These are phyloP conservation scores for Panellus pusillus DNA, from an alignment of 768 basidiomycete genomes.

Conservation along the genomic window DNA sequence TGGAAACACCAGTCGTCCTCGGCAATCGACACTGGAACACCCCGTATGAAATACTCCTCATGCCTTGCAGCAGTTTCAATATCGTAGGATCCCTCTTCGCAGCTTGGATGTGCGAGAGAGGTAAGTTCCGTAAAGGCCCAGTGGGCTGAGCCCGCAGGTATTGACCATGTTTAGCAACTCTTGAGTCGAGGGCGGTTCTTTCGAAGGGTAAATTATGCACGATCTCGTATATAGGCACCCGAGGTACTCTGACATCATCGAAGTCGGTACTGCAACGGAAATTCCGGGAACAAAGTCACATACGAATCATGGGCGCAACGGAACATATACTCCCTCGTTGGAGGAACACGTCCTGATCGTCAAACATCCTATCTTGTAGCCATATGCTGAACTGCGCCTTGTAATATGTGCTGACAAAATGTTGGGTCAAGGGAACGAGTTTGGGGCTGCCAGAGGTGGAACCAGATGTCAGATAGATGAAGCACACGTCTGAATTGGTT, in stretches of 20 bases:
- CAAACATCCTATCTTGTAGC: background rate
- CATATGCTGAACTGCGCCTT: slow-evolving; percentile 4
- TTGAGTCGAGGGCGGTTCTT: slow-evolving; percentile 3
- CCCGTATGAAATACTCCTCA: slow-evolving; percentile 9
- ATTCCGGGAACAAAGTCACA: background rate
- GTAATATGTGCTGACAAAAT: slow-evolving; percentile 1
- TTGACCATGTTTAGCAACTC: slow-evolving; percentile 4
- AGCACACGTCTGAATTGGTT: slow-evolving; percentile 3
- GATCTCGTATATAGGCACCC: slow-evolving; percentile 8
- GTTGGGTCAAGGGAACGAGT: slow-evolving; percentile 6
- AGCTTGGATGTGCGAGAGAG: slow-evolving; percentile 10
- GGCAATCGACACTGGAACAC: slow-evolving; percentile 6
- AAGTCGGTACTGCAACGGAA: background rate
- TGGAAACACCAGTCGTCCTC: slow-evolving; percentile 10
- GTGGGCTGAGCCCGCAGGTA: slow-evolving; percentile 2
- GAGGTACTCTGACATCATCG: slow-evolving; percentile 1
- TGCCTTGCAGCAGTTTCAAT: slow-evolving; percentile 6
- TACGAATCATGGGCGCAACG: slow-evolving; percentile 6
- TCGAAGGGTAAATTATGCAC: slow-evolving; percentile 4
- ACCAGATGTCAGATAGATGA: slow-evolving; percentile 6
- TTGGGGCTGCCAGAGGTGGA: slow-evolving; percentile 8
- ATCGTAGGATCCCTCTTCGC: slow-evolving; percentile 4
- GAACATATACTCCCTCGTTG: slow-evolving; percentile 4
- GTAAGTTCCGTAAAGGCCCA: slow-evolving; percentile 8
- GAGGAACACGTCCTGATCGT: slow-evolving; percentile 1